Percentiles rank a stretch among this genome's conserved stretches.
phyloP scores from a whole-genome alignment of 805 yeast genomes.

The Candida lessepsii region DNA sequence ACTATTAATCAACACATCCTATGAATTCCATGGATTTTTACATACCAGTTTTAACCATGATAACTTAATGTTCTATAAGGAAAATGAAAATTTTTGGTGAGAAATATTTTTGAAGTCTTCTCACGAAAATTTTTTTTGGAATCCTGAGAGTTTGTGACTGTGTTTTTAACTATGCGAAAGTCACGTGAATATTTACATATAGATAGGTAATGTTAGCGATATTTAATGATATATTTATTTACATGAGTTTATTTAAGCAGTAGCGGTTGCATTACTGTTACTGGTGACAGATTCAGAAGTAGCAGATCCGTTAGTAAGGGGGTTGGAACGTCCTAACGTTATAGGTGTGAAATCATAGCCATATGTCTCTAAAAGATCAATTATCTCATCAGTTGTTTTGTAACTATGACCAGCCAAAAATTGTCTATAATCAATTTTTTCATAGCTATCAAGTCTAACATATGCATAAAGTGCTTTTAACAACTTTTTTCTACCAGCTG shows the following conservation, averaged over 20 bases:
- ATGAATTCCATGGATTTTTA: conserved; percentile 16
- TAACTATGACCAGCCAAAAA: conserved; percentile 48
- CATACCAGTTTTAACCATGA: conserved; percentile 69
- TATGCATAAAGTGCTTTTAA: conserved; percentile 53
- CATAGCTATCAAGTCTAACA: conserved; percentile 45
- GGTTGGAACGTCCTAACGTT: conserved; percentile 13
- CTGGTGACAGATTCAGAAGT: conserved; percentile 3
- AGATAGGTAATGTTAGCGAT: no score
- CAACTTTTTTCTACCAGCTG: conserved; percentile 65
- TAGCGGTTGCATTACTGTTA: not conserved
- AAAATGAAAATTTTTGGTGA: conserved; percentile 11
- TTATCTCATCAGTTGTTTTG: conserved; percentile 47
- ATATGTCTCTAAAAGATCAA: conserved; percentile 47
- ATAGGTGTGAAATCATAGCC: conserved; percentile 37
- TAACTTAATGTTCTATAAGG: conserved; percentile 15
- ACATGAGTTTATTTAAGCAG: not conserved
- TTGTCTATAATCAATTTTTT: conserved; percentile 42
- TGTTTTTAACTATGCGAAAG: not conserved
- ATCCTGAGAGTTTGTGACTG: conserved; percentile 8
- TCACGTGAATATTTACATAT: conserved; percentile 5
- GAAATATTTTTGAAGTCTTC: conserved; percentile 8
- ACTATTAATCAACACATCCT: not conserved
- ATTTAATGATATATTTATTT: not conserved
- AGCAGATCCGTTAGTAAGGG: conserved; percentile 6
- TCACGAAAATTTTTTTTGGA: conserved; percentile 4